Conservation (phyloP, 2,329 filamentous ascomycete genomes). For the Samsoniella hepiali region DNA sequence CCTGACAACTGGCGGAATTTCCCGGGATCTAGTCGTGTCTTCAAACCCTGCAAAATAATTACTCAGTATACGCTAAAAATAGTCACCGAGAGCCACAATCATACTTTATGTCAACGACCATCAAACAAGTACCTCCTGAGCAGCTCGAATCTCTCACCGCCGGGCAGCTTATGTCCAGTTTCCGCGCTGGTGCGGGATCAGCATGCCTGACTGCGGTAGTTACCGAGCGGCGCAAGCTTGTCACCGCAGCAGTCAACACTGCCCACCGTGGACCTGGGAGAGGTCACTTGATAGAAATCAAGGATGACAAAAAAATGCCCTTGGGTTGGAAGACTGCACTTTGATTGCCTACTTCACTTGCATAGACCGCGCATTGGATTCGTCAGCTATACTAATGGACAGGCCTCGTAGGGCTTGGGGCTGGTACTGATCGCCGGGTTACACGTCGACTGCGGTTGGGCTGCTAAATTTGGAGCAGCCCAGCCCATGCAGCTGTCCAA, state of each 20-base stretch:
- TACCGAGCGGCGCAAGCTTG: neutral
- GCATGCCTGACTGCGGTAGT: too few species aligned
- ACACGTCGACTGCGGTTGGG: neutral
- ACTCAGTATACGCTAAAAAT: neutral
- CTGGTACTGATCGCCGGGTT: constrained; percentile 2
- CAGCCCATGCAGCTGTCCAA: neutral
- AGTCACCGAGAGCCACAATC: neutral
- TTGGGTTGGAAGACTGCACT: neutral
- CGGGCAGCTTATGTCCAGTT: neutral
- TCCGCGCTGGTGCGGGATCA: neutral
- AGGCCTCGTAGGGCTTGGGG: neutral
- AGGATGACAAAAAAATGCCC: too few species aligned
- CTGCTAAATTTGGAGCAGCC: constrained; percentile 2
- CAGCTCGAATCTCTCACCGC: neutral
- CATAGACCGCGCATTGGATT: neutral
- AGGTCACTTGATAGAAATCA: neutral
- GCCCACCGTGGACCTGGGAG: neutral
- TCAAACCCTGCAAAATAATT: neutral
- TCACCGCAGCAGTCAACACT: neutral
- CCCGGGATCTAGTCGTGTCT: neutral
- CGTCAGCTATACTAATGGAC: neutral
- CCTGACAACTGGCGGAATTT: neutral
- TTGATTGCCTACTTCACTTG: neutral
- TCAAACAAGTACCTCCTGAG: neutral
- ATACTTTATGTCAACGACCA: too few species aligned